Conservation (phyloP, 1,284 basidiomycete species). For the Leccinum holopus region DNA sequence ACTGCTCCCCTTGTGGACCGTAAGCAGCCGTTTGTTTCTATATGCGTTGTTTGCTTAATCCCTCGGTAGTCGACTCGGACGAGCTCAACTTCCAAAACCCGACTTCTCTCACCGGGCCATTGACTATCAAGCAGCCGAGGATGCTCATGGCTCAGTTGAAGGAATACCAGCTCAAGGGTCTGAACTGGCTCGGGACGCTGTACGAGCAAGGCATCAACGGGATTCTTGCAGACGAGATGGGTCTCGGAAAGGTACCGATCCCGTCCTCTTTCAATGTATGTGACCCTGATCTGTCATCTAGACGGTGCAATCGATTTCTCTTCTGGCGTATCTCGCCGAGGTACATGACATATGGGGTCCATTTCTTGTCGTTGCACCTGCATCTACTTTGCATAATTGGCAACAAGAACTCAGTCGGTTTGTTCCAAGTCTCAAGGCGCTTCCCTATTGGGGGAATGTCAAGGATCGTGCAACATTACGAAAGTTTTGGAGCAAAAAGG, state of each 20-base stretch:
- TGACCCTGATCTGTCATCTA: conserved; percentile 34
- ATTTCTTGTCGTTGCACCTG: conserved; percentile 98
- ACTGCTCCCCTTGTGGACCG: conserved; percentile 60
- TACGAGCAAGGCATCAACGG: conserved; percentile 99
- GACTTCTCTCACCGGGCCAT: conserved; percentile 83
- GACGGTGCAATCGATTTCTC: conserved; percentile 98
- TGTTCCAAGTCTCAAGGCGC: conserved; percentile 89
- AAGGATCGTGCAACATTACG: conserved; percentile 94
- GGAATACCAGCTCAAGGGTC: conserved; percentile 97
- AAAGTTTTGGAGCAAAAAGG: conserved; percentile 99
- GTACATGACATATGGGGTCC: conserved; percentile 99
- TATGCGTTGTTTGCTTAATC: conserved; percentile 4
- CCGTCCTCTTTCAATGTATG: background rate
- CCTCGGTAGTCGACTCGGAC: conserved; percentile 79
- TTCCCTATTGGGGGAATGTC: conserved; percentile 98
- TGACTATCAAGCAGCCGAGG: conserved; percentile 89
- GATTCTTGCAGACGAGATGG: conserved; percentile 99
- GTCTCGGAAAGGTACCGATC: conserved; percentile 78
- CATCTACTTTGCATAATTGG: conserved; percentile 99
- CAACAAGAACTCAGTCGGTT: conserved; percentile 98
- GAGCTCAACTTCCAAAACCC: conserved; percentile 99
- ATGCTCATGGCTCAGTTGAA: conserved; percentile 98
- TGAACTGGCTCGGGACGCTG: conserved; percentile 97
- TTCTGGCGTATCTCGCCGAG: conserved; percentile 96
- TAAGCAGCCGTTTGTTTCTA: conserved; percentile 39